Evolutionary conservation across 148 eudicot genomes (phyloP).

Genomic region (Agrostemma githago): DNA sequence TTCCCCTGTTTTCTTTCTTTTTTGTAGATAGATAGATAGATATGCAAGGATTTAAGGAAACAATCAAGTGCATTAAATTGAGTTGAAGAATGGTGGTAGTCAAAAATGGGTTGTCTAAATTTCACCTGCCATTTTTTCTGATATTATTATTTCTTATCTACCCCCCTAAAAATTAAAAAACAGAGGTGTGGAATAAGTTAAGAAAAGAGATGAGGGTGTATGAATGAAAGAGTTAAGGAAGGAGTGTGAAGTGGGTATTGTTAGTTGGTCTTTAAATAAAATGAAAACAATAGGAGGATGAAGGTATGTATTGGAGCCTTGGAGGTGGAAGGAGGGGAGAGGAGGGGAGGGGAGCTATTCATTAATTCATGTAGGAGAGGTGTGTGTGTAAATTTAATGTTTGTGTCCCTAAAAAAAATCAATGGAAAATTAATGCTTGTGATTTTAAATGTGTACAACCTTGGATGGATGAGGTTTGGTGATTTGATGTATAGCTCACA

Average conservation of each 20-base stretch:
- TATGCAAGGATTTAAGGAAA: constrained; percentile 22
- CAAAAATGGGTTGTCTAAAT: constrained; percentile 7
- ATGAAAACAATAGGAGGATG: not conserved
- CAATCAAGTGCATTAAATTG: constrained; percentile 16
- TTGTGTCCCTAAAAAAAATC: not conserved
- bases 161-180: not conserved
- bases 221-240: constrained; percentile 7
- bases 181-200: not conserved
- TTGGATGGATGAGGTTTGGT: not conserved
- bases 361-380: not conserved
- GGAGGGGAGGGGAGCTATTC: not conserved
- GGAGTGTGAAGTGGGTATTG: constrained; percentile 31
- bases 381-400: not conserved
- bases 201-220: not conserved
- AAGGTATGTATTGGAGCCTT: too few species aligned
- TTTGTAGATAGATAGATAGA: not conserved
- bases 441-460: constrained; percentile 3
- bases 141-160: not conserved
- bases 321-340: not conserved
- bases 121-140: not conserved
- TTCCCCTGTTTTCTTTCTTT: not conserved
- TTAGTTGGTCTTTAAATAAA: constrained; percentile 26
- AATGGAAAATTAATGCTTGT: not conserved
- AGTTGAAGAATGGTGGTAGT: not conserved
- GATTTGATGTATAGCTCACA: not conserved